A percentile compares a stretch with the other conserved stretches of the same genome.
Conservation (phyloP, 1,284 basidiomycete species). For the Austroboletus novae-zelandiae region DNA sequence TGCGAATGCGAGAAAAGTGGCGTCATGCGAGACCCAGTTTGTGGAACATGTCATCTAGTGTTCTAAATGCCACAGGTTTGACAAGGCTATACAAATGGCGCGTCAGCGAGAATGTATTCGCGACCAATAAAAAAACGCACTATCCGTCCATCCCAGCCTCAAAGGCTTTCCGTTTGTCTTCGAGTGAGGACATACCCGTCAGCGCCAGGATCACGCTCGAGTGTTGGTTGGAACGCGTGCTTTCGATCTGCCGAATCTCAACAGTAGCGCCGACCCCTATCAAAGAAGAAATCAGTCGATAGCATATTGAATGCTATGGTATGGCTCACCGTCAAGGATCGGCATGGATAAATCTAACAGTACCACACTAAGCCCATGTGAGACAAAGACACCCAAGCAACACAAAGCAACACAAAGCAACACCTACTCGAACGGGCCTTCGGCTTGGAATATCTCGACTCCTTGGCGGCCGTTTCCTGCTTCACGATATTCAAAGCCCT, state of each 20-base stretch:
- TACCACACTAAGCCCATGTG: conserved; percentile 56
- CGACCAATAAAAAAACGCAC: conserved; percentile 47
- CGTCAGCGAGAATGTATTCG: background rate
- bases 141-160: conserved; percentile 94
- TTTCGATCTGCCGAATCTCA: conserved; percentile 81
- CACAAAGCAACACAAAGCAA: conserved; percentile 29
- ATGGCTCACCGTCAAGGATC: conserved; percentile 68
- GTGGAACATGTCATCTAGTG: conserved; percentile 82
- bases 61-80: conserved; percentile 90
- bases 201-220: conserved; percentile 80
- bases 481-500: conserved; percentile 78
- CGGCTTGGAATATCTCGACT: conserved; percentile 69
- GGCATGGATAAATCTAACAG: conserved; percentile 94
- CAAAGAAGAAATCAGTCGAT: background rate
- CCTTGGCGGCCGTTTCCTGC: conserved; percentile 85
- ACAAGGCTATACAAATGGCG: conserved; percentile 59
- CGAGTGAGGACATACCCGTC: conserved; percentile 89
- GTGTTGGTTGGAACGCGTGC: conserved; percentile 38
- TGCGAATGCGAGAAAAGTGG: conserved; percentile 9
- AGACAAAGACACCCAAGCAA: conserved; percentile 5
- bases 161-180: conserved; percentile 90
- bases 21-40: conserved; percentile 63
- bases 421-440: conserved; percentile 76
- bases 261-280: conserved; percentile 79
- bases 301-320: no score